These are phyloP conservation scores for Groenewaldozyma tartarivorans DNA, from an alignment of 805 yeast species.

Conservation along the genomic window DNA sequence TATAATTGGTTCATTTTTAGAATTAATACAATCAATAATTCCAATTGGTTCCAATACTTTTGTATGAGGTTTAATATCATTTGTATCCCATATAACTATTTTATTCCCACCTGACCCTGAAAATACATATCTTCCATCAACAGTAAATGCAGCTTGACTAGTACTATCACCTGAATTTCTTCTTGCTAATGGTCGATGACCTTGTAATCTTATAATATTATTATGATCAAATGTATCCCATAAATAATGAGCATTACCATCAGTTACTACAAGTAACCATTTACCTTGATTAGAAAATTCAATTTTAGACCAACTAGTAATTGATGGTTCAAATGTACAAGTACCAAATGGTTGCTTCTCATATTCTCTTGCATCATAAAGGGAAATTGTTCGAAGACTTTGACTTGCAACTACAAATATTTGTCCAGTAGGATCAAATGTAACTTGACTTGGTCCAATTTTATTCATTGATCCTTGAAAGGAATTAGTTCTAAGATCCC, in stretches of 20 bases:
- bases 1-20: background rate
- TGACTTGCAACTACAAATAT: constrained; percentile 63
- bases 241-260: constrained; percentile 48
- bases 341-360: constrained; percentile 49
- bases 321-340: constrained; percentile 26
- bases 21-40: background rate
- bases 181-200: constrained; percentile 39
- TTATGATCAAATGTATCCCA: constrained; percentile 64
- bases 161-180: constrained; percentile 35
- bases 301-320: constrained; percentile 44
- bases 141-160: constrained; percentile 51
- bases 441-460: constrained; percentile 46
- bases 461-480: constrained; percentile 44
- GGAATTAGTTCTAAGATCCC: constrained; percentile 62
- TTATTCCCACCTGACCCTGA: constrained; percentile 52
- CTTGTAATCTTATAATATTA: constrained; percentile 36
- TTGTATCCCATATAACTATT: constrained; percentile 43
- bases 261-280: constrained; percentile 47
- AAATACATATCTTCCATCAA: constrained; percentile 55
- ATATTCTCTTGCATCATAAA: constrained; percentile 54
- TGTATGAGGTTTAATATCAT: constrained; percentile 9
- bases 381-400: constrained; percentile 35
- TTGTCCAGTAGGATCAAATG: constrained; percentile 77
- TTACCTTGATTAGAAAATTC: constrained; percentile 78
- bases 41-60: constrained; percentile 17